Conservation (phyloP, 2,329 filamentous ascomycete genomes). For the Fusarium sp. region DNA sequence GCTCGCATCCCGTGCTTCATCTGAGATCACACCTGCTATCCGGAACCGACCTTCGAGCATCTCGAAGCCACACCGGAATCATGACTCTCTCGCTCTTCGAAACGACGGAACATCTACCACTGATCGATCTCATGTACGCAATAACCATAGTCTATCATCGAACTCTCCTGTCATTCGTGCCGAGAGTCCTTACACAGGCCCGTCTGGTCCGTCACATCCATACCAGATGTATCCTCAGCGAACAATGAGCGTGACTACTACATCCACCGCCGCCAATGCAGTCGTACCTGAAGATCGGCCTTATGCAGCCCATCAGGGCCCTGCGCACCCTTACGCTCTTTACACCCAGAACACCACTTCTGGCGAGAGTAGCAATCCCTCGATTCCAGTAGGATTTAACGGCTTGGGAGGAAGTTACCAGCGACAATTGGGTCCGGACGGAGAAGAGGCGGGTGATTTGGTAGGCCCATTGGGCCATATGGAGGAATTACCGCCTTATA, state of each 20-base stretch:
- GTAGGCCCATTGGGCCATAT: slow-evolving; percentile 90
- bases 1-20: slow-evolving; percentile 25
- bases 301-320: slow-evolving; percentile 72
- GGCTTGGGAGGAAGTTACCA: slow-evolving; percentile 76
- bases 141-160: slow-evolving; percentile 52
- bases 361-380: slow-evolving; percentile 60
- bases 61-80: slow-evolving; percentile 63
- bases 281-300: slow-evolving; percentile 55
- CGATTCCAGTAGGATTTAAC: slow-evolving; percentile 80
- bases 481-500: slow-evolving; percentile 92
- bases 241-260: slow-evolving; percentile 76
- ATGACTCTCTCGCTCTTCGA: slow-evolving; percentile 65
- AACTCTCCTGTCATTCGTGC: slow-evolving; percentile 56
- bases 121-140: slow-evolving; percentile 31
- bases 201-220: slow-evolving; percentile 82
- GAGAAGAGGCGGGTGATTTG: slow-evolving; percentile 88
- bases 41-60: slow-evolving; percentile 65
- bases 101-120: slow-evolving; percentile 59
- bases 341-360: slow-evolving; percentile 80
- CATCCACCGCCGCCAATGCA: slow-evolving; percentile 73
- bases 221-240: slow-evolving; percentile 88
- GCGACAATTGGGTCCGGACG: slow-evolving; percentile 79
- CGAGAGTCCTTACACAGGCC: slow-evolving; percentile 77
- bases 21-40: slow-evolving; percentile 40
- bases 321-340: slow-evolving; percentile 87